These are phyloP conservation scores for Russula emetica DNA, from an alignment of 768 basidiomycete genomes.

Conservation along the genomic window DNA sequence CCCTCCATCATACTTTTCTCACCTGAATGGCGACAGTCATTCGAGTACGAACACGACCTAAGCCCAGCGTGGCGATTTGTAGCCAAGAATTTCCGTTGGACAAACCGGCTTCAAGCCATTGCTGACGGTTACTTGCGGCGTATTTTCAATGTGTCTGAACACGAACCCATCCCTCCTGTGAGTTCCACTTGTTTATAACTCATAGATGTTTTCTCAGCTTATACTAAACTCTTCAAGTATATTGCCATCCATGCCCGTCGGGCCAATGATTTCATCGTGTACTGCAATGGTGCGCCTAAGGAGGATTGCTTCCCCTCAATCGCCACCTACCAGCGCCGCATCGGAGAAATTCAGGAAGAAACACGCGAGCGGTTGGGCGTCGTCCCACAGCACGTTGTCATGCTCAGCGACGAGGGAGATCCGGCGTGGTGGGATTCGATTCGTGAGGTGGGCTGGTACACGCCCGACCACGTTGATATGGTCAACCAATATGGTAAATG, in stretches of 20 bases:
- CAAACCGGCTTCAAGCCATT: conserved; percentile 33
- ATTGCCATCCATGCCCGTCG: conserved; percentile 23
- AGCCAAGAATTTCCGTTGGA: conserved; percentile 36
- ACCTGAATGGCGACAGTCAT: conserved; percentile 30
- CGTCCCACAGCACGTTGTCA: conserved; percentile 36
- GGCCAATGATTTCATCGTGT: conserved; percentile 28
- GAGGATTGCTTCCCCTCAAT: conserved; percentile 42
- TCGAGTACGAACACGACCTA: conserved; percentile 34
- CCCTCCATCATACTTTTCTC: background rate
- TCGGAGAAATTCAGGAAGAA: conserved; percentile 39
- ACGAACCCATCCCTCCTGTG: conserved; percentile 35
- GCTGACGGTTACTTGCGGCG: conserved; percentile 33
- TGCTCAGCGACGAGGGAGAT: conserved; percentile 44
- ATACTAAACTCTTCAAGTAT: conserved; percentile 3
- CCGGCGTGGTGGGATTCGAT: conserved; percentile 40
- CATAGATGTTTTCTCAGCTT: background rate
- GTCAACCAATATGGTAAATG: conserved; percentile 37
- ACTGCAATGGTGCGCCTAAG: conserved; percentile 33
- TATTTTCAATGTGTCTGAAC: conserved; percentile 31
- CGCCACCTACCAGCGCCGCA: conserved; percentile 29
- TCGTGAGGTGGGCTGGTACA: conserved; percentile 37
- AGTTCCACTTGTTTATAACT: conserved; percentile 19
- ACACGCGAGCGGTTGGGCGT: conserved; percentile 34
- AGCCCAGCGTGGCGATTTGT: conserved; percentile 39
- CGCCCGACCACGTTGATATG: conserved; percentile 37